Conservation (phyloP, 2,329 filamentous ascomycete species). For the Sporothrix humicola region DNA sequence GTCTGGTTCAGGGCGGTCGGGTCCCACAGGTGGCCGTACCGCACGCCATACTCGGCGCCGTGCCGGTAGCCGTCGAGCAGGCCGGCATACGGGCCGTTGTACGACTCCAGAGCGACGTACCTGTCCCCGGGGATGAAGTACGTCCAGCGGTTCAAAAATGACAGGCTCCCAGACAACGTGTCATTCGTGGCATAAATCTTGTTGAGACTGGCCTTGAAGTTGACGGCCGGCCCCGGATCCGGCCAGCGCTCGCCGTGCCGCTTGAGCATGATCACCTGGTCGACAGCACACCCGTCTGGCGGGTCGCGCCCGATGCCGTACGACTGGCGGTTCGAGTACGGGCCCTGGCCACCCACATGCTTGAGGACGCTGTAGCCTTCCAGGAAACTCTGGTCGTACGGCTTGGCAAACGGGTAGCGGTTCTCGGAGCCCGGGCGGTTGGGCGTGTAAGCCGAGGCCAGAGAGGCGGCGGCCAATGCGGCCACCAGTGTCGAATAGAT, state of each 20-base stretch:
- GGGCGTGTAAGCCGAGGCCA: constrained; percentile 31
- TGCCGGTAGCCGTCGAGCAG: constrained; percentile 35
- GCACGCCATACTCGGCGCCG: constrained; percentile 36
- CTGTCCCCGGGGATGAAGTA: constrained; percentile 32
- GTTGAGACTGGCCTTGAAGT: constrained; percentile 27
- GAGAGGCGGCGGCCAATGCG: constrained; percentile 8
- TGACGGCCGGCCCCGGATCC: constrained; percentile 56
- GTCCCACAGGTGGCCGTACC: constrained; percentile 37
- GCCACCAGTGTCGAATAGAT: not conserved
- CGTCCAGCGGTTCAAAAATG: constrained; percentile 35
- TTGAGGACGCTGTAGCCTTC: constrained; percentile 36
- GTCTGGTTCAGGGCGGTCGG: constrained; percentile 30
- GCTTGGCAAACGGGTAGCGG: constrained; percentile 30
- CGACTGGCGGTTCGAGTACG: constrained; percentile 36
- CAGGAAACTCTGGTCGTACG: constrained; percentile 34
- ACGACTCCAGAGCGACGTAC: constrained; percentile 35
- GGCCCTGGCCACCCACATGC: constrained; percentile 35
- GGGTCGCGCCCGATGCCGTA: constrained; percentile 59
- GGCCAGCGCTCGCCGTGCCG: constrained; percentile 69
- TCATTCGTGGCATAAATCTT: constrained; percentile 31
- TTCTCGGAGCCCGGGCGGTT: constrained; percentile 33
- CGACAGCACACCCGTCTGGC: constrained; percentile 62
- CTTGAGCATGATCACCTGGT: constrained; percentile 64
- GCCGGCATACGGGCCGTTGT: constrained; percentile 35
- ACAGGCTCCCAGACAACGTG: constrained; percentile 21